Percentiles rank a stretch among this genome's conserved stretches.
Conservation (phyloP, 2,329 filamentous ascomycete species). For the Biscogniauxia marginata region DNA sequence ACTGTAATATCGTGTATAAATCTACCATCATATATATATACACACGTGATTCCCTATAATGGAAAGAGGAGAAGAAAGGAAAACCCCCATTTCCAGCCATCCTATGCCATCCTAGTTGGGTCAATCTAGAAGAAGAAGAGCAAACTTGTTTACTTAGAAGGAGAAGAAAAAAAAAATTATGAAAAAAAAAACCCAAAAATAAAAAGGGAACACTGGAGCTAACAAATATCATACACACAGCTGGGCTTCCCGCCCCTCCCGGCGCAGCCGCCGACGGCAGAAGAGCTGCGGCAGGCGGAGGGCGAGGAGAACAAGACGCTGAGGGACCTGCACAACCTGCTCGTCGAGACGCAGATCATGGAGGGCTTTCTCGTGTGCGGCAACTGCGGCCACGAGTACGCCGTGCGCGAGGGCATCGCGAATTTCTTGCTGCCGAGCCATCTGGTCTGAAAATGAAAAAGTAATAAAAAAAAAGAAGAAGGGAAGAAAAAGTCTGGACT, state of each 20-base stretch:
- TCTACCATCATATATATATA: neutral
- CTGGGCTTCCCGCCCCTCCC: constrained; percentile 77
- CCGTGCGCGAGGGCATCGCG: constrained; percentile 91
- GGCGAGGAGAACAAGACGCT: constrained; percentile 64
- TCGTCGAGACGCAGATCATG: constrained; percentile 86
- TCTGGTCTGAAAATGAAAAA: constrained; percentile 61
- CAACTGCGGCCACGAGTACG: constrained; percentile 91
- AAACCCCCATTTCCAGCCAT: neutral
- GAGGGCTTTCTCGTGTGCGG: constrained; percentile 89
- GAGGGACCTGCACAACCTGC: constrained; percentile 73
- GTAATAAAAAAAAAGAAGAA: too few species aligned
- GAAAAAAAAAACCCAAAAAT: constrained; percentile 2
- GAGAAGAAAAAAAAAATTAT: constrained; percentile 8
- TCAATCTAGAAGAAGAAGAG: neutral
- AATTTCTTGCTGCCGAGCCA: constrained; percentile 95
- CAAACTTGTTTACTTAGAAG: too few species aligned
- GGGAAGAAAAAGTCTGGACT: too few species aligned
- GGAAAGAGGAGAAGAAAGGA: too few species aligned
- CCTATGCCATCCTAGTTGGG: too few species aligned
- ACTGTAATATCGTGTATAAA: neutral
- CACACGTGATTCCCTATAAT: too few species aligned
- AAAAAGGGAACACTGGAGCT: neutral
- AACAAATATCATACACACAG: constrained; percentile 42
- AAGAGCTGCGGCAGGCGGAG: constrained; percentile 48
- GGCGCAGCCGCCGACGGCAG: constrained; percentile 58